These are phyloP conservation scores for Fremontodendron californicum DNA, from an alignment of 345 rosid species.

Conservation along the genomic window DNA sequence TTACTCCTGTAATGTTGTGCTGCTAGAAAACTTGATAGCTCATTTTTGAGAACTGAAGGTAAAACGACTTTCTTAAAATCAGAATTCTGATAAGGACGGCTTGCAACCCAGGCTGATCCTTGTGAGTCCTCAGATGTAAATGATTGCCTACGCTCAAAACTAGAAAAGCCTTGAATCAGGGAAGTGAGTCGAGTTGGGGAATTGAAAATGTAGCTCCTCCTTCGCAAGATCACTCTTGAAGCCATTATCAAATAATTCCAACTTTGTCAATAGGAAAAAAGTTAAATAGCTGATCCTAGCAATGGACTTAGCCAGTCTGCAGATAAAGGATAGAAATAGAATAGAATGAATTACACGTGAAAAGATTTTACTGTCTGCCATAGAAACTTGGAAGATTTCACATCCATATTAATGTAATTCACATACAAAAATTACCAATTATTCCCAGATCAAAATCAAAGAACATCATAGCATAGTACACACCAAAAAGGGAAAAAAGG, in stretches of 20 bases:
- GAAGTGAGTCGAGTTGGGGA: constrained; percentile 34
- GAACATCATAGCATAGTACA: not conserved
- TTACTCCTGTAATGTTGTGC: constrained; percentile 21
- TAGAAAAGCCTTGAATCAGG: constrained; percentile 35
- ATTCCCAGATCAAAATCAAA: constrained; percentile 2
- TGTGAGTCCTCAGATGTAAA: constrained; percentile 20
- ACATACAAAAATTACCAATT: not conserved
- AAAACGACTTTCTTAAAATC: constrained; percentile 27
- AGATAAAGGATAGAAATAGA: not conserved
- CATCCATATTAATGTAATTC: not conserved
- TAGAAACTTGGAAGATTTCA: not conserved
- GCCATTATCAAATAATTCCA: constrained; percentile 43
- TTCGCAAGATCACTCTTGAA: constrained; percentile 56
- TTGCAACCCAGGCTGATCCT: constrained; percentile 20
- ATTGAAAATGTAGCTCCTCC: constrained; percentile 40
- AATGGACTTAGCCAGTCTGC: constrained; percentile 25
- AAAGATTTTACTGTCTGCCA: not conserved
- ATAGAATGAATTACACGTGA: constrained; percentile 2
- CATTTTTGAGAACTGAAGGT: constrained; percentile 29
- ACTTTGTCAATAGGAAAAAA: constrained; percentile 5
- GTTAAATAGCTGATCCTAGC: constrained; percentile 19
- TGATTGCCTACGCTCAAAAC: constrained; percentile 32
- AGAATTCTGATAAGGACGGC: constrained; percentile 17
- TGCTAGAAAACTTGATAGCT: constrained; percentile 1
- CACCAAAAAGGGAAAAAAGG: not conserved